Percentiles rank a stretch among this genome's conserved stretches.
phyloP scores from a whole-genome alignment of 2,329 filamentous ascomycete genomes.

The Botrytis elliptica region DNA sequence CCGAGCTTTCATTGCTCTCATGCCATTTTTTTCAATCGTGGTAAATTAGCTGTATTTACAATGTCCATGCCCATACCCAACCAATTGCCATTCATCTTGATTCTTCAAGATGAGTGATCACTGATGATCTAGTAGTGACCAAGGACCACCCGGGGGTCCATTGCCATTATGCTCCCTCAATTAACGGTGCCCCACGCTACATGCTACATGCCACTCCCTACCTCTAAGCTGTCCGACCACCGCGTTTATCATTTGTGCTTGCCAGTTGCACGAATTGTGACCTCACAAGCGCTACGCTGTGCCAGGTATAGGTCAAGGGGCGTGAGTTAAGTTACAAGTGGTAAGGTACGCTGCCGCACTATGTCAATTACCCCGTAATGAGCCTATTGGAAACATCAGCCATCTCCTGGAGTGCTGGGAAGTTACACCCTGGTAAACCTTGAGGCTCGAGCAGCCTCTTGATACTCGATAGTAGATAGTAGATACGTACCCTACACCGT shows the following conservation, averaged over 20 bases:
- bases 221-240: neutral
- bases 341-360: conserved; percentile 13
- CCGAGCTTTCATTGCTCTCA: conserved; percentile 4
- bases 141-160: conserved; percentile 12
- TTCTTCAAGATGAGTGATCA: neutral
- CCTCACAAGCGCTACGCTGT: conserved; percentile 14
- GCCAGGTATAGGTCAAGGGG: neutral
- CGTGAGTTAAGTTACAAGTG: neutral
- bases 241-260: conserved; percentile 17
- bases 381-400: conserved; percentile 10
- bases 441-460: conserved; percentile 13
- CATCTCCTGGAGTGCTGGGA: conserved; percentile 2
- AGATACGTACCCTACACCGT: conserved; percentile 16
- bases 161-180: conserved; percentile 14
- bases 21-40: conserved; percentile 9
- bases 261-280: conserved; percentile 3
- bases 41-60: conserved; percentile 16
- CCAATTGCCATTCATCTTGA: conserved; percentile 1
- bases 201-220: conserved; percentile 2
- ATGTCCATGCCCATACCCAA: conserved; percentile 13
- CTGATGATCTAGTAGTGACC: conserved; percentile 3
- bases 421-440: conserved; percentile 1
- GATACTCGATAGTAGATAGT: conserved; percentile 4
- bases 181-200: conserved; percentile 17
- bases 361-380: conserved; percentile 3